A percentile compares a stretch with the other conserved stretches of the same genome.
Conservation (phyloP, 352 stramenopile genomes). For the Phytopythium aichiense region DNA sequence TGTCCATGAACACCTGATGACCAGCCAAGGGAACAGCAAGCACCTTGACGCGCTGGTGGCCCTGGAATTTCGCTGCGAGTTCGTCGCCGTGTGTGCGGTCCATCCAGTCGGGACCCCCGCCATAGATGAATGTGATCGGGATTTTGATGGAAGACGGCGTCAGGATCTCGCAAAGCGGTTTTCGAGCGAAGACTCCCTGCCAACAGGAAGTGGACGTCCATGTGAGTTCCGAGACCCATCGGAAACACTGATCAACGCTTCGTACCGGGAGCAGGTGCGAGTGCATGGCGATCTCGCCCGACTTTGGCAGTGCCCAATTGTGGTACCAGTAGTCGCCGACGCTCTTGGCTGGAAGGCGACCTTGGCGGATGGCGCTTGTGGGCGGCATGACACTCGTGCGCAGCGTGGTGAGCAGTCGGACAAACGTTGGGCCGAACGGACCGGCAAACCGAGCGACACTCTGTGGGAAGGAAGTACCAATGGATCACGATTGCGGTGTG, state of each 20-base stretch:
- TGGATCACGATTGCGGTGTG: not conserved
- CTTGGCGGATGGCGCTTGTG: constrained; percentile 50
- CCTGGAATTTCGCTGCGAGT: constrained; percentile 33
- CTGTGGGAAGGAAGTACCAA: constrained; percentile 9
- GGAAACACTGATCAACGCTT: not conserved
- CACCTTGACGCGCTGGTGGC: constrained; percentile 35
- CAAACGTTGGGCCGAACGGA: constrained; percentile 42
- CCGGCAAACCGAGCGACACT: constrained; percentile 46
- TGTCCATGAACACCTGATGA: constrained; percentile 74
- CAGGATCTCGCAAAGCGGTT: constrained; percentile 53
- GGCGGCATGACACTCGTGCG: constrained; percentile 55
- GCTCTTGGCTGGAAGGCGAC: constrained; percentile 30
- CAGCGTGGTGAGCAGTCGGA: constrained; percentile 38
- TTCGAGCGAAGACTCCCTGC: constrained; percentile 47
- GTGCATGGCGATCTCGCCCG: constrained; percentile 62
- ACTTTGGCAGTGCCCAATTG: constrained; percentile 68
- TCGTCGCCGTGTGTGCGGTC: constrained; percentile 46
- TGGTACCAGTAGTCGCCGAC: constrained; percentile 70
- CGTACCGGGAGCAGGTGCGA: constrained; percentile 54
- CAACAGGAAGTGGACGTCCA: not conserved
- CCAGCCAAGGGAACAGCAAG: constrained; percentile 43
- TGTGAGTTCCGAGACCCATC: not conserved
- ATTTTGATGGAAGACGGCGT: constrained; percentile 44
- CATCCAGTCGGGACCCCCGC: constrained; percentile 71
- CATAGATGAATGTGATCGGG: constrained; percentile 71